Base-by-base conservation (phyloP, 1,284 basidiomycete genomes). In the Ganoderma lucidum region DNA sequence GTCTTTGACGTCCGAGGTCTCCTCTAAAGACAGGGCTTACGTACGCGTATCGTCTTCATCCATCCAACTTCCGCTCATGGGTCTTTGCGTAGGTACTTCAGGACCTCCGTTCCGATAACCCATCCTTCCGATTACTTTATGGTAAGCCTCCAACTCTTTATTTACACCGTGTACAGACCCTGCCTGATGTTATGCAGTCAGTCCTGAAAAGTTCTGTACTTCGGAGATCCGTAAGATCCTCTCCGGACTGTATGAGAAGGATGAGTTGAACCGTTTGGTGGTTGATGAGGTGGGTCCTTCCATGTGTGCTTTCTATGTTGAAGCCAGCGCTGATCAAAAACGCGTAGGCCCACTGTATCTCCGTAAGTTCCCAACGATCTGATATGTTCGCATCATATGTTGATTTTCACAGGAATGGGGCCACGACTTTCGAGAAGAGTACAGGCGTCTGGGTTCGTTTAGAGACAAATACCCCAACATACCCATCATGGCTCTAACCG, bases 401-500 rank as follows among this genome's bases (percentile, higher is more conserved):
- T 23, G 17, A 41, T 3, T 1, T 39, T 35, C 42, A 45, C 35
- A 93, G 92, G 94, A 95, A 84, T 96, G 94, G 94, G 94, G 94
- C 0, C 91, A 92, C 62, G 88, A 93, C 66, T 95, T 96, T 75
- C 87, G 94, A 41, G 85, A 81, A 37, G 90, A 93, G 62, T 96
- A 95, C 77, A 83, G 92, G 56, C 85, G 84, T 45, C 83, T 97
- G 6, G 92, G 93, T 6, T 81, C 82, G 30, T 94, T 96, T 78
- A 85, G 94, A 0, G 81, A 87, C 41, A 83, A 83, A 28, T 96
- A 90, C 76, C 88, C 88, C 0, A 83, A 84, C 63, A 86, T 96
- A 0, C 95, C 95, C 0, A 91, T 96, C 71, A 96, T 95, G 87
- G 93, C 93, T 6, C 80, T 94, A n/a, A 94, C 93, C 0, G 92